Percentiles rank a stretch among this genome's conserved stretches.
Evolutionary conservation across 371 early-diverging fungal genomes (phyloP).

Genomic region (Syncephalis fuscata): DNA sequence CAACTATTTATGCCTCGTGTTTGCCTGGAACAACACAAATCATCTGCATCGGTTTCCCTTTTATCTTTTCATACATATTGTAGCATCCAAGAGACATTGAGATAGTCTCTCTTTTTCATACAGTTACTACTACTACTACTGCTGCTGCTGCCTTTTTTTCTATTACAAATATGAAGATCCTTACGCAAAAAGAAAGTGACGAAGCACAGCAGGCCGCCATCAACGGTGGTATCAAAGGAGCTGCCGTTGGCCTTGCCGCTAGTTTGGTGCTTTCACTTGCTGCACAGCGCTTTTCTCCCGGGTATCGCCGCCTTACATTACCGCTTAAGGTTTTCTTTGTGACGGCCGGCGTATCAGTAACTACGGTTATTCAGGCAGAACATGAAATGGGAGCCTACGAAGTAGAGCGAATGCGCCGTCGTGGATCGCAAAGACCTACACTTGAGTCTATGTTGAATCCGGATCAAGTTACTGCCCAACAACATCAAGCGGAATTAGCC

Average conservation of each 20-base stretch:
- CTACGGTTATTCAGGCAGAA: conserved; percentile 6
- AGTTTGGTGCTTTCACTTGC: conserved; percentile 1
- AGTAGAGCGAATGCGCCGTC: neutral
- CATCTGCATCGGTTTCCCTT: no score
- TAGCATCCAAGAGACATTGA: no score
- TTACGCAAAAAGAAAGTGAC: neutral
- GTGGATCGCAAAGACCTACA: no score
- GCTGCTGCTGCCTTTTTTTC: no score
- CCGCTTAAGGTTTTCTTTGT: conserved; percentile 10
- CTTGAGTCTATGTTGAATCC: neutral
- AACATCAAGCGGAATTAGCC: neutral
- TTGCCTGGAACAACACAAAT: no score
- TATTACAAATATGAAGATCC: neutral
- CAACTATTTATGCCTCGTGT: no score
- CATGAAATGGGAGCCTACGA: conserved; percentile 6
- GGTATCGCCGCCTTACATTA: conserved; percentile 1
- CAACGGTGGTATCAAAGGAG: conserved; percentile 3
- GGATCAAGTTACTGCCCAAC: neutral
- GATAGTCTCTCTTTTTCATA: no score
- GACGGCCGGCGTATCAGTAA: conserved; percentile 5
- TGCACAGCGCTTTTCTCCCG: conserved; percentile 2
- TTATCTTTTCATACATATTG: no score
- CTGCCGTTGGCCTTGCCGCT: conserved; percentile 3
- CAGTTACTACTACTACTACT: no score
- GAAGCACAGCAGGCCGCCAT: conserved; percentile 3